Evolutionary conservation across 768 basidiomycete species (phyloP).

Genomic region (Lactifluus subvellereus): DNA sequence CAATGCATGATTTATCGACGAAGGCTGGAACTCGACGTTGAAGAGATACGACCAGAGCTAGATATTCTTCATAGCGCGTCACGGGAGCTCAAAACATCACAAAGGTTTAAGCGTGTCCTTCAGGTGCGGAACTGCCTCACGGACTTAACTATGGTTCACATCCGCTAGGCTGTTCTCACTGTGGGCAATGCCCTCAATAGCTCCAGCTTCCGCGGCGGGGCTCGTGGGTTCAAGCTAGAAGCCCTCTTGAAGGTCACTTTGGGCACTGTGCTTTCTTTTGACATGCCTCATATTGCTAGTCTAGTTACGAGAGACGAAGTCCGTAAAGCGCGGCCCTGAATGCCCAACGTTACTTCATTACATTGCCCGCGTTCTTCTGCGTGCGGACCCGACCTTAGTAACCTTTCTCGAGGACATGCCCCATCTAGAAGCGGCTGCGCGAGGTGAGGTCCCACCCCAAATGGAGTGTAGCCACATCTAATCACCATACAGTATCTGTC

Average conservation of each 20-base stretch:
- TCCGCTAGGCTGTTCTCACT: constrained; percentile 56
- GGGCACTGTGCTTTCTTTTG: not conserved
- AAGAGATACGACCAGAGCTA: constrained; percentile 79
- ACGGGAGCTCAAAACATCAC: constrained; percentile 57
- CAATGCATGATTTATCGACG: constrained; percentile 81
- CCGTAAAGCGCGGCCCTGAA: constrained; percentile 54
- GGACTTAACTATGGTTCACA: constrained; percentile 6
- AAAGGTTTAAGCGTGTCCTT: constrained; percentile 62
- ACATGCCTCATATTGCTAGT: not conserved
- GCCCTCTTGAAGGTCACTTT: constrained; percentile 66
- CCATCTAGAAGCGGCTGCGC: constrained; percentile 74
- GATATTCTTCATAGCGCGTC: constrained; percentile 66
- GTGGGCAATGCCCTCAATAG: constrained; percentile 82
- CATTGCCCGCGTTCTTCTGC: constrained; percentile 66
- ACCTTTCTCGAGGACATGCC: constrained; percentile 78
- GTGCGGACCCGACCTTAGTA: constrained; percentile 57
- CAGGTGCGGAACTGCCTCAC: constrained; percentile 41
- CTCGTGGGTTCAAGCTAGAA: constrained; percentile 79
- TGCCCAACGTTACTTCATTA: constrained; percentile 93
- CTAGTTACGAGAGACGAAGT: constrained; percentile 81
- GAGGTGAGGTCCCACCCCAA: constrained; percentile 42
- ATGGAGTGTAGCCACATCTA: not conserved
- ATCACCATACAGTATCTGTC: constrained; percentile 55
- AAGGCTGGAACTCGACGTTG: constrained; percentile 76
- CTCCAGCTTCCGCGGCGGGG: constrained; percentile 77